phyloP scores from a whole-genome alignment of 2,329 filamentous ascomycete species.

The Epichloe typhina region DNA sequence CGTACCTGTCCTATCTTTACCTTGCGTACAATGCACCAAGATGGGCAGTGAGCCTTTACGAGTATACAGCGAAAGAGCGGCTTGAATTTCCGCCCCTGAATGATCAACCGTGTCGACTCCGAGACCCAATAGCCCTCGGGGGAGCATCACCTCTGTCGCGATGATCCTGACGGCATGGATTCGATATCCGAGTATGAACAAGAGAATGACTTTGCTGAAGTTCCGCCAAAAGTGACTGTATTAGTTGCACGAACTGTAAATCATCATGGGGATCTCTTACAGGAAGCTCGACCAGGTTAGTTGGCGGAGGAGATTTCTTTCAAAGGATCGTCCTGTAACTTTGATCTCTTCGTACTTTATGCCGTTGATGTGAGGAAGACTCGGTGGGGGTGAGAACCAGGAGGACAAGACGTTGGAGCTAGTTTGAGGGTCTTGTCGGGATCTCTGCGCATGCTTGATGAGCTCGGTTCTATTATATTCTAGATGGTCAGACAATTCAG shows the following conservation, averaged over 20 bases:
- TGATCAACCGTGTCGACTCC: constrained; percentile 56
- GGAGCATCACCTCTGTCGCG: constrained; percentile 55
- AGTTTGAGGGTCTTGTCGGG: constrained; percentile 27
- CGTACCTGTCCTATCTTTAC: constrained; percentile 56
- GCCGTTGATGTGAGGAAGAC: constrained; percentile 48
- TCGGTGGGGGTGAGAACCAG: constrained; percentile 36
- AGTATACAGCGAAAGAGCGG: constrained; percentile 19
- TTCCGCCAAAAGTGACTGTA: background rate
- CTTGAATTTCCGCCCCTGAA: constrained; percentile 47
- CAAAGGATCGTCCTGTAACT: constrained; percentile 61
- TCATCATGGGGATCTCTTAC: constrained; percentile 24
- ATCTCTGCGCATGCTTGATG: constrained; percentile 51
- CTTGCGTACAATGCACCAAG: constrained; percentile 75
- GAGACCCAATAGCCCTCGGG: constrained; percentile 53
- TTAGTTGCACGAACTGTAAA: too few relatives aligned
- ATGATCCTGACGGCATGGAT: constrained; percentile 58
- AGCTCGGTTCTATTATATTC: constrained; percentile 50
- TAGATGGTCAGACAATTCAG: background rate
- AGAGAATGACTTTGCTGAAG: constrained; percentile 34
- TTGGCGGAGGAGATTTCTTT: constrained; percentile 51
- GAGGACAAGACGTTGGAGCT: constrained; percentile 22
- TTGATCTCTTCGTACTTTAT: constrained; percentile 54
- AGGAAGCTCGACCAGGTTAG: constrained; percentile 54
- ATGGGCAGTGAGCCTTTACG: constrained; percentile 40
- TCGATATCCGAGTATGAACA: constrained; percentile 55